Conservation (phyloP, 345 rosid species). For the Bruguiera gymnorhiza region DNA sequence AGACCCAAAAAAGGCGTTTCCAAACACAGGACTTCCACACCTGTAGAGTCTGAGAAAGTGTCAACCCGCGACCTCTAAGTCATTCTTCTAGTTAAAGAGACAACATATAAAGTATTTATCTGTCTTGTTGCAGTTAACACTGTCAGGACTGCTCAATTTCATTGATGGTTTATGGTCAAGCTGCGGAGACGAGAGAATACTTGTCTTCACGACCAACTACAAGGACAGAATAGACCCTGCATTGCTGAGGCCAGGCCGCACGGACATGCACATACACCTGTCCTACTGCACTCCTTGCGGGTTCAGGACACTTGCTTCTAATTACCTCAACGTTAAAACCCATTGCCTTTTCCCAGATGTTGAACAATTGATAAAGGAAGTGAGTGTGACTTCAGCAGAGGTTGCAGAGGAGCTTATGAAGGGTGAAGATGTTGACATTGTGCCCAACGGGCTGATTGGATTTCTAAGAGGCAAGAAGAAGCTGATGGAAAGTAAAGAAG, state of each 20-base stretch:
- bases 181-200: constrained; percentile 28
- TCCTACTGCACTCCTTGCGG: constrained; percentile 18
- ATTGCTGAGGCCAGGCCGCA: constrained; percentile 17
- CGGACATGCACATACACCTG: constrained; percentile 22
- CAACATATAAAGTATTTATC: background rate
- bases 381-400: constrained; percentile 18
- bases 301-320: constrained; percentile 15
- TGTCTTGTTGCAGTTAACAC: constrained; percentile 15
- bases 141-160: constrained; percentile 27
- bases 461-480: constrained; percentile 10
- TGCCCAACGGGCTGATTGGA: constrained; percentile 19
- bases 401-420: constrained; percentile 19
- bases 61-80: too few species aligned
- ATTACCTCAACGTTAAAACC: background rate
- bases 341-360: constrained; percentile 1
- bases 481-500: constrained; percentile 2
- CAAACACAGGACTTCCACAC: too few species aligned
- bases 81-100: background rate
- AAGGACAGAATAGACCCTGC: constrained; percentile 25
- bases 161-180: constrained; percentile 28
- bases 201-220: constrained; percentile 26
- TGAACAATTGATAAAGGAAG: background rate
- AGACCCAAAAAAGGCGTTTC: too few species aligned
- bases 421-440: constrained; percentile 15
- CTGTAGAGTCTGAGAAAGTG: too few species aligned